These are phyloP conservation scores for Trichoderma sp. DNA, from an alignment of 2,329 filamentous ascomycete species.

Conservation along the genomic window DNA sequence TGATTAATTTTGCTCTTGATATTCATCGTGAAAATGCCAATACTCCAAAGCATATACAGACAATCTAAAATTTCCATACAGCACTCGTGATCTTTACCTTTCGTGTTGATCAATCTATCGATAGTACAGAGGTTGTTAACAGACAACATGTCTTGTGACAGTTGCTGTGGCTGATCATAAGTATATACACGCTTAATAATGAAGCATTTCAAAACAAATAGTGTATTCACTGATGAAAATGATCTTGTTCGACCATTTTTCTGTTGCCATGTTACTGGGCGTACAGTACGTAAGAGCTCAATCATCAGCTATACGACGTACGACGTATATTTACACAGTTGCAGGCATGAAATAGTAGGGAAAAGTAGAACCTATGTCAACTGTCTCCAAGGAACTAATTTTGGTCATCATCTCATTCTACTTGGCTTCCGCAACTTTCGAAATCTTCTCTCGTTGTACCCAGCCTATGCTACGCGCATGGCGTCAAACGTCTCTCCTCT, in stretches of 20 bases:
- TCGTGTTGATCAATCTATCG: no score
- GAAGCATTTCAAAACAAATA: not conserved
- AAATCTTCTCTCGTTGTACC: not conserved
- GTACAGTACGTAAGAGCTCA: not conserved
- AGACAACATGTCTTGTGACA: not conserved
- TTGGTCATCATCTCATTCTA: no score
- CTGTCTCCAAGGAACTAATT: not conserved
- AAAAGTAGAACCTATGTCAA: not conserved
- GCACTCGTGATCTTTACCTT: no score
- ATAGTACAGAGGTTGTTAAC: not conserved
- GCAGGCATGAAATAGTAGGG: not conserved
- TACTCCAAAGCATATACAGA: not conserved
- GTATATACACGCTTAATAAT: not conserved
- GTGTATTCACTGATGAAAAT: not conserved
- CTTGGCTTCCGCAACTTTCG: not conserved
- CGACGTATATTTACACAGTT: not conserved
- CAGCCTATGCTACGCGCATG: not conserved
- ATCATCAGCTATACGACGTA: not conserved
- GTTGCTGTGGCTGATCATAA: not conserved
- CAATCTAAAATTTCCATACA: not conserved
- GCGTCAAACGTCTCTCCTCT: not conserved
- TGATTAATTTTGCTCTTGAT: not conserved
- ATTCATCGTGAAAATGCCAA: not conserved
- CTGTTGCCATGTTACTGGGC: not conserved
- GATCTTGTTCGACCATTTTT: not conserved